phyloP scores from a whole-genome alignment of 352 stramenopile species.

The Phytophthora uliginosa region DNA sequence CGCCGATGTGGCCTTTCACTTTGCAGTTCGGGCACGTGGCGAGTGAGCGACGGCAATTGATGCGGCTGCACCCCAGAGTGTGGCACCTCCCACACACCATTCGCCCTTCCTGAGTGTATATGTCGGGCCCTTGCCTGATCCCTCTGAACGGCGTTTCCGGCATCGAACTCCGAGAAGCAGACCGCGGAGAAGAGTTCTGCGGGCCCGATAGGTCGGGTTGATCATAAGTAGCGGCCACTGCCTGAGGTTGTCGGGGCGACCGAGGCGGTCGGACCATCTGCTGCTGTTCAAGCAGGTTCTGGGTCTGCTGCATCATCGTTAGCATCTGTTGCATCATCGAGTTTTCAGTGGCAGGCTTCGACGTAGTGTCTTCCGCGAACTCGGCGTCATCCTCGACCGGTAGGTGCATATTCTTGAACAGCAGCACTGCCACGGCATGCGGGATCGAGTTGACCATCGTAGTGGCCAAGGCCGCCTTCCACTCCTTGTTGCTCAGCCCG shows the following conservation, averaged over 20 bases:
- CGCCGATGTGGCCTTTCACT: background rate
- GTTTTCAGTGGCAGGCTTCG: background rate
- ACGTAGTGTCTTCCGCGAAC: background rate
- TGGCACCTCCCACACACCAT: no score
- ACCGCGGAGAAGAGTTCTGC: background rate
- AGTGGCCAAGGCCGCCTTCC: background rate
- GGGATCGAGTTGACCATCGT: background rate
- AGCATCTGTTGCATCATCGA: background rate
- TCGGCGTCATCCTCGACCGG: background rate
- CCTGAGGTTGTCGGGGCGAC: background rate
- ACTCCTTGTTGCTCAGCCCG: background rate
- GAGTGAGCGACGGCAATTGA: background rate
- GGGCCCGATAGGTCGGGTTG: background rate
- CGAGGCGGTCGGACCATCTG: background rate
- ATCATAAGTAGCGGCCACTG: background rate
- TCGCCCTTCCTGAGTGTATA: no score
- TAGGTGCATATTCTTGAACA: background rate
- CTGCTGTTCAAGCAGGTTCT: background rate
- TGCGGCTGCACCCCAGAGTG: background rate
- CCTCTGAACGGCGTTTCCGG: background rate
- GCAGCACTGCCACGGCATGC: background rate
- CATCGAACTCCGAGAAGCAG: background rate
- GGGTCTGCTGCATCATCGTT: background rate
- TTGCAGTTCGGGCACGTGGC: background rate
- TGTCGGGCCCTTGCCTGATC: no score